Conservation (phyloP, 148 eudicot species). For the Chenopodium formosanum region DNA sequence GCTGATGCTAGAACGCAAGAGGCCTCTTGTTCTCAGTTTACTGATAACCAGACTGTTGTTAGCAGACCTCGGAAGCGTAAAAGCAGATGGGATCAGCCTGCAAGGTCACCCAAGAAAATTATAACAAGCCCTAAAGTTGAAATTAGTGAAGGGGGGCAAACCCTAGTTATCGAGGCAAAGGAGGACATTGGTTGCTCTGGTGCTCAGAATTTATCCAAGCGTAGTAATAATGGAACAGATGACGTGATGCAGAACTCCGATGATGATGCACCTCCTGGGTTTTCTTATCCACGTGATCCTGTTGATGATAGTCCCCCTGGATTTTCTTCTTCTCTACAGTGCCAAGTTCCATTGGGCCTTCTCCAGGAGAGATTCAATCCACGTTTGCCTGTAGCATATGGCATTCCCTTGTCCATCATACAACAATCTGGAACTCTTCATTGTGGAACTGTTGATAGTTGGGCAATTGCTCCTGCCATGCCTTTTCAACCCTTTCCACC, state of each 20-base stretch:
- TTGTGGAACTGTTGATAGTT: constrained; percentile 38
- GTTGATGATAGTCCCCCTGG: constrained; percentile 57
- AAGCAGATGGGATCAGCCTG: constrained; percentile 89
- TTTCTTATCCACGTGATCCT: constrained; percentile 26
- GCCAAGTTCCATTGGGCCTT: constrained; percentile 41
- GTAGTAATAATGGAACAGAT: constrained; percentile 16
- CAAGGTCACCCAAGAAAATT: constrained; percentile 20
- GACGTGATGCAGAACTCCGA: constrained; percentile 34
- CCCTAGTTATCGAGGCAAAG: constrained; percentile 2
- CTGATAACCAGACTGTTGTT: constrained; percentile 23
- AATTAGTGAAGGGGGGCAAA: constrained; percentile 7
- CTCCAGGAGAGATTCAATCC: constrained; percentile 57
- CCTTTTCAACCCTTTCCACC: constrained; percentile 89
- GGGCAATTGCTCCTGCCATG: constrained; percentile 72
- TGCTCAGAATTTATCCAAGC: constrained; percentile 8
- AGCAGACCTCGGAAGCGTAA: constrained; percentile 63
- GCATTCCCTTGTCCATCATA: constrained; percentile 54
- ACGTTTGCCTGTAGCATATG: constrained; percentile 55
- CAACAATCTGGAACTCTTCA: constrained; percentile 54
- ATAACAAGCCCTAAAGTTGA: constrained; percentile 27
- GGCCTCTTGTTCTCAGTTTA: constrained; percentile 36
- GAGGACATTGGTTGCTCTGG: constrained; percentile 12
- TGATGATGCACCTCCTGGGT: constrained; percentile 50
- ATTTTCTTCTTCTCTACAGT: constrained; percentile 34
- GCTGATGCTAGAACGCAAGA: constrained; percentile 35